These are phyloP conservation scores for Medicago lupulina DNA, from an alignment of 306 rosid genomes.

Conservation along the genomic window DNA sequence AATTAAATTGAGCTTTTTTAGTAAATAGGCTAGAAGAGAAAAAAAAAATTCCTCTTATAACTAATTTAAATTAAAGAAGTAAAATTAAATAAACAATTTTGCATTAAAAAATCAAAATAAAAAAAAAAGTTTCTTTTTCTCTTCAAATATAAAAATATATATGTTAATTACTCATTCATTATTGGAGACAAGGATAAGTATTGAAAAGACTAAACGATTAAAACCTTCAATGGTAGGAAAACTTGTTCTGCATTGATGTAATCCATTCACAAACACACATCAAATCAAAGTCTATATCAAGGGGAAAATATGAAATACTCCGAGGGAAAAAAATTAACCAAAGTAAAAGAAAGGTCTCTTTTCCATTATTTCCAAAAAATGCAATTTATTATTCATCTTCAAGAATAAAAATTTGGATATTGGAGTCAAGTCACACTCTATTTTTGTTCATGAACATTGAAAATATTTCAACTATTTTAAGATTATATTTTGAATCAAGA, in stretches of 20 bases:
- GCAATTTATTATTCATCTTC: too few relatives aligned
- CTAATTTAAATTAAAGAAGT: not conserved
- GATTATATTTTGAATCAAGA: slow-evolving; percentile 14
- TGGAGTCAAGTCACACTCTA: not conserved
- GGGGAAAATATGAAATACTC: not conserved
- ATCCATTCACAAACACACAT: slow-evolving; percentile 13
- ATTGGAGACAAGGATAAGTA: slow-evolving; percentile 11
- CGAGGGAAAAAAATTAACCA: not conserved
- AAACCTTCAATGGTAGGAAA: slow-evolving; percentile 1
- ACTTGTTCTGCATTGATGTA: not conserved
- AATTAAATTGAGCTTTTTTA: slow-evolving; percentile 39
- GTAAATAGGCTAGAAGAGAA: slow-evolving; percentile 29
- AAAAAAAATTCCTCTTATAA: not conserved
- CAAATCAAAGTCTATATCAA: slow-evolving; percentile 22
- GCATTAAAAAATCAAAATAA: not conserved
- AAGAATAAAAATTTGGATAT: not conserved
- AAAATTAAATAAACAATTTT: not conserved
- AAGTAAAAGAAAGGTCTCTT: not conserved
- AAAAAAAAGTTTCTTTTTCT: not conserved
- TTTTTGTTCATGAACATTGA: not conserved
- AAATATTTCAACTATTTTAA: not conserved
- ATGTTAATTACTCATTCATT: not conserved
- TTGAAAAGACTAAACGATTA: not conserved
- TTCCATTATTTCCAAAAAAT: not conserved
- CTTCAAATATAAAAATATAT: not conserved